A percentile compares a stretch with the other conserved stretches of the same genome.
Conservation (phyloP, 345 rosid genomes). For the Xanthoceras sorbifolium region DNA sequence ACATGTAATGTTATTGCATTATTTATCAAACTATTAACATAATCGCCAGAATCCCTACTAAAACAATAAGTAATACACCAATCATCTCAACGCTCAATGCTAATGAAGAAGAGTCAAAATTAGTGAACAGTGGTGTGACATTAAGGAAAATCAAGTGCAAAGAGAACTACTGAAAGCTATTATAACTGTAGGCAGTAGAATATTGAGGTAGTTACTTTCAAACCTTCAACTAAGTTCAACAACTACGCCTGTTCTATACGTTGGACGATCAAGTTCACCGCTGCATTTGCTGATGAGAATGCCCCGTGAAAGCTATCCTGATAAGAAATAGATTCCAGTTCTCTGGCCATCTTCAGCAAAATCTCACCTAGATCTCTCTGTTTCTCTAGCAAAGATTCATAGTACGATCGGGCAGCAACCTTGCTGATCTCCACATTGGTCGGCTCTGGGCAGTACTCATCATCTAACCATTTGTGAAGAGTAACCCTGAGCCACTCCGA, state of each 20-base stretch:
- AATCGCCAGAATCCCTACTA: background rate
- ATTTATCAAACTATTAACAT: background rate
- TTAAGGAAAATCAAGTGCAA: background rate
- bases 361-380: conserved; percentile 72
- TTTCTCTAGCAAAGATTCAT: conserved; percentile 55
- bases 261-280: conserved; percentile 60
- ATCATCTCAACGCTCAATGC: background rate
- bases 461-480: conserved; percentile 89
- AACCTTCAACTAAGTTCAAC: conserved; percentile 1
- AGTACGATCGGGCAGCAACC: conserved; percentile 64
- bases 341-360: conserved; percentile 71
- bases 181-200: background rate
- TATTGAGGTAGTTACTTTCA: background rate
- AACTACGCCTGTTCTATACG: conserved; percentile 44
- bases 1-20: background rate
- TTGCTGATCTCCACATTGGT: conserved; percentile 80
- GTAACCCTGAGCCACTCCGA: conserved; percentile 86
- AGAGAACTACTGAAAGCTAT: background rate
- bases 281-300: conserved; percentile 83
- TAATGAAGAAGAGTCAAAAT: background rate
- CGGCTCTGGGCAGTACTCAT: conserved; percentile 82
- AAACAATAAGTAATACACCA: background rate
- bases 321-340: conserved; percentile 71
- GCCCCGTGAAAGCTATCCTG: conserved; percentile 94
- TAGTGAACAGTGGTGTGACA: background rate